These are phyloP conservation scores for Fulvia fulva DNA, from an alignment of 2,329 filamentous ascomycete genomes.

Conservation along the genomic window DNA sequence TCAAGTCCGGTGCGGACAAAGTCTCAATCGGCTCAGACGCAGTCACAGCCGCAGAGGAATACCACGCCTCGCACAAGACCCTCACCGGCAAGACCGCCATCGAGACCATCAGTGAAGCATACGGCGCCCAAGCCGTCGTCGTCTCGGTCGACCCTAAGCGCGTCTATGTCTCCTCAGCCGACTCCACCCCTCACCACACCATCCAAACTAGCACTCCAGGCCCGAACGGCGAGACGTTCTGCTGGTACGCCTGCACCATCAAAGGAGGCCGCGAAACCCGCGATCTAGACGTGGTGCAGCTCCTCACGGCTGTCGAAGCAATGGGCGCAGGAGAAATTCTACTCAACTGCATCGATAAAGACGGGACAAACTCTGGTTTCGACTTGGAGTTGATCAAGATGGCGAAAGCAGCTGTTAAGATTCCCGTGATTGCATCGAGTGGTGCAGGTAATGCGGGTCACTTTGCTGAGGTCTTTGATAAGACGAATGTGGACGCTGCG, in stretches of 20 bases:
- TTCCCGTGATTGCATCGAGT: constrained; percentile 92
- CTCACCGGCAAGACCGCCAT: constrained; percentile 83
- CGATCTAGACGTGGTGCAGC: constrained; percentile 86
- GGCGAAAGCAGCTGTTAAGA: constrained; percentile 81
- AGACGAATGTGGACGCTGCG: constrained; percentile 85
- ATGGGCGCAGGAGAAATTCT: constrained; percentile 95
- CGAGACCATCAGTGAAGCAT: constrained; percentile 88
- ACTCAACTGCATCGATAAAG: constrained; percentile 95
- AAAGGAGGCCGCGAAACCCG: constrained; percentile 93
- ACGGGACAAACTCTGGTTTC: constrained; percentile 91
- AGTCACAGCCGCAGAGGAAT: constrained; percentile 87
- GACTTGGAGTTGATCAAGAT: constrained; percentile 86
- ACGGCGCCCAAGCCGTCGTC: constrained; percentile 95
- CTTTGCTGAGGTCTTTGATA: constrained; percentile 83
- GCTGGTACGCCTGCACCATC: constrained; percentile 98
- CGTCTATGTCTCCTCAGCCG: constrained; percentile 70
- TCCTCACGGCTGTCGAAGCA: constrained; percentile 83
- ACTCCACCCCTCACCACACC: constrained; percentile 69
- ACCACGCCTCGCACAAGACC: constrained; percentile 65
- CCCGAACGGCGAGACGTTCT: constrained; percentile 71
- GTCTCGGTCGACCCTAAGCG: constrained; percentile 92
- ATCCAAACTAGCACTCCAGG: constrained; percentile 67
- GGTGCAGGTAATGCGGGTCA: constrained; percentile 84
- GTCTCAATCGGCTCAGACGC: constrained; percentile 95
- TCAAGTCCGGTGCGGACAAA: constrained; percentile 94